Percentiles rank a stretch among this genome's conserved stretches.
These are phyloP conservation scores for Acacia concinna DNA, from an alignment of 331 rosid species.

Conservation along the genomic window DNA sequence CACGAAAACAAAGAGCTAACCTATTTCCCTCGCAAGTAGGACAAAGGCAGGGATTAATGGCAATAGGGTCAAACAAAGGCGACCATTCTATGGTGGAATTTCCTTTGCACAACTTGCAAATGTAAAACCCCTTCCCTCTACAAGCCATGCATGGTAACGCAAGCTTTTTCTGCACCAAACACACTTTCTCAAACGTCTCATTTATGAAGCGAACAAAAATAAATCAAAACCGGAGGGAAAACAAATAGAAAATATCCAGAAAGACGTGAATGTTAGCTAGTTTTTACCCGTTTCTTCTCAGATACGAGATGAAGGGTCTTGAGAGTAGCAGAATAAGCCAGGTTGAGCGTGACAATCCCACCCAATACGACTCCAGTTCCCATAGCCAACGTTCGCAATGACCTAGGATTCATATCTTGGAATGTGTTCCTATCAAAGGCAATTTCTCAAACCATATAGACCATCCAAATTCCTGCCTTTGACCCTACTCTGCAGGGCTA, in stretches of 20 bases:
- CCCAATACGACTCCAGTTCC: slow-evolving; percentile 59
- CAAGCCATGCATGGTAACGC: slow-evolving; percentile 72
- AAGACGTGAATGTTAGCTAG: background rate
- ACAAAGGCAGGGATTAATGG: slow-evolving; percentile 72
- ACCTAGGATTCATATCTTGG: slow-evolving; percentile 25
- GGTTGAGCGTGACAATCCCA: slow-evolving; percentile 60
- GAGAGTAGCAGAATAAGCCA: slow-evolving; percentile 66
- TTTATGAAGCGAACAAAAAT: background rate
- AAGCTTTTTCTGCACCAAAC: slow-evolving; percentile 54
- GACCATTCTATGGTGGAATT: slow-evolving; percentile 82
- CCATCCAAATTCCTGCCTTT: background rate
- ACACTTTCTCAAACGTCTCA: slow-evolving; percentile 14
- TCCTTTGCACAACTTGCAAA: slow-evolving; percentile 85
- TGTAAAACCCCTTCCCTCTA: slow-evolving; percentile 85
- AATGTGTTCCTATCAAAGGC: background rate
- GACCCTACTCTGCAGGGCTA: background rate
- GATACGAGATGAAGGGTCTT: slow-evolving; percentile 51
- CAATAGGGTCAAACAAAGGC: slow-evolving; percentile 83
- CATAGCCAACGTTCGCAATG: slow-evolving; percentile 40
- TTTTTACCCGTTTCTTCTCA: slow-evolving; percentile 71
- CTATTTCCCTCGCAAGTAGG: slow-evolving; percentile 52
- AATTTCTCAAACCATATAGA: background rate
- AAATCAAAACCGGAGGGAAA: background rate
- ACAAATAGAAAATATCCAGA: background rate
- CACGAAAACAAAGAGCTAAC: slow-evolving; percentile 30